Conservation (phyloP, 345 rosid genomes). For the Pistacia vera region DNA sequence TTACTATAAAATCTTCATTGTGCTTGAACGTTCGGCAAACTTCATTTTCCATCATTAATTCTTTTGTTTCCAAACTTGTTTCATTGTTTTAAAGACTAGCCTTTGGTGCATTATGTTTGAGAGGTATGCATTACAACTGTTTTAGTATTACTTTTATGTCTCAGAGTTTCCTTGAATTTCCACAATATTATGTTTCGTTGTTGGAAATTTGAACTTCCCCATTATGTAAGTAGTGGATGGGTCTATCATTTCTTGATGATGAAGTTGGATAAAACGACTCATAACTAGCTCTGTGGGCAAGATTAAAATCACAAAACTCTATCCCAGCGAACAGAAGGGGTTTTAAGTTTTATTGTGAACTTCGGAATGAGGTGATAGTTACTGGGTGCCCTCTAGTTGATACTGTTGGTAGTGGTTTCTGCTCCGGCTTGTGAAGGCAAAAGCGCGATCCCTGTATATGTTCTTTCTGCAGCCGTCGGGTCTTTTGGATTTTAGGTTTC, state of each 20-base stretch:
- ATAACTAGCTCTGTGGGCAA: neutral
- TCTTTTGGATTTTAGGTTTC: no score
- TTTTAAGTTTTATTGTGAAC: neutral
- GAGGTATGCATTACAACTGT: conserved; percentile 23
- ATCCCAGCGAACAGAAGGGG: neutral
- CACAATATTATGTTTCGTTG: neutral
- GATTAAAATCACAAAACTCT: neutral
- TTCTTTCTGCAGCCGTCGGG: no score
- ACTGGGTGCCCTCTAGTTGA: neutral
- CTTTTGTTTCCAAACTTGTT: no score
- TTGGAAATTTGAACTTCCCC: neutral
- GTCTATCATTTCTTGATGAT: no score
- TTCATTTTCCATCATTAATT: no score
- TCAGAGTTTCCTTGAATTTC: neutral
- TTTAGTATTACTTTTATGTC: conserved; percentile 1
- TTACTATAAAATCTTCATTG: no score
- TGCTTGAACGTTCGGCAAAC: no score
- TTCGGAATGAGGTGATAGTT: neutral
- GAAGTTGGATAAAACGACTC: neutral
- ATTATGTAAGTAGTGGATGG: neutral
- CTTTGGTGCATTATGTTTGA: conserved; percentile 22
- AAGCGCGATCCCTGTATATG: neutral
- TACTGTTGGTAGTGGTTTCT: neutral
- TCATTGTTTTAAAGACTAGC: no score
- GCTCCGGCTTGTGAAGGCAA: neutral